Base-by-base conservation (phyloP, 495 filamentous ascomycete genomes). In the Penicillium coffeae region DNA sequence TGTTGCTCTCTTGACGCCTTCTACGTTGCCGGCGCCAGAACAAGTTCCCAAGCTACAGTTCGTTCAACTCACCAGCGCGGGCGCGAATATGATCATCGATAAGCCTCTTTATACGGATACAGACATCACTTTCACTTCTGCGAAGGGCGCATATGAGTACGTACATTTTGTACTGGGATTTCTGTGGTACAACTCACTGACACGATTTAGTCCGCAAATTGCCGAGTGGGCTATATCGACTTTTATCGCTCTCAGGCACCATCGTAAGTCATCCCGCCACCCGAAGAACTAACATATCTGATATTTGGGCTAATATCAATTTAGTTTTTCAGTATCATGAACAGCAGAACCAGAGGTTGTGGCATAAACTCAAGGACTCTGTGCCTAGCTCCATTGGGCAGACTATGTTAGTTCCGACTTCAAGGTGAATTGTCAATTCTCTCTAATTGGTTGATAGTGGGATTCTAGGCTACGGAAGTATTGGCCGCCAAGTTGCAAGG, bases 401-500 rank as follows among this genome's bases (percentile, higher is more conserved):
- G 25, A 30, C 25, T 30, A 10, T 30, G 25, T 30, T 5, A 30
- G 25, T 30, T 30, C 10, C 25, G 10, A 4, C 25, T 4, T 4
- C 25, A 10, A 4, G 10, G 10, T 30, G 4, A 30, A 10, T 14
- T 13, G 4, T 37, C 13, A 14, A 14, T 18, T 6, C 35, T 14
- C 35, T 14, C 35, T 18, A 37, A 37, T 6, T 14, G 35, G 12
- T 6, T 4, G 4, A 7, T 18, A 37, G 15, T 19, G 88, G 89
- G 8, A 86, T 94, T 32, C 73, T 95, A 3, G 90, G 90, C 4
- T 94, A 94, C 63, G 88, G 90, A 20, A 83, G 81, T 55, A 95
- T 96, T 48, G 89, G 89, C 1, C 73, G 88, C 16, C 88, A 92
- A 71, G 78, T 82, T 42, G 89, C 79, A 16, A 77, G 84, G 13